These are phyloP conservation scores for Coelastrella sp. DNA, from an alignment of 139 green algal species.

Conservation along the genomic window DNA sequence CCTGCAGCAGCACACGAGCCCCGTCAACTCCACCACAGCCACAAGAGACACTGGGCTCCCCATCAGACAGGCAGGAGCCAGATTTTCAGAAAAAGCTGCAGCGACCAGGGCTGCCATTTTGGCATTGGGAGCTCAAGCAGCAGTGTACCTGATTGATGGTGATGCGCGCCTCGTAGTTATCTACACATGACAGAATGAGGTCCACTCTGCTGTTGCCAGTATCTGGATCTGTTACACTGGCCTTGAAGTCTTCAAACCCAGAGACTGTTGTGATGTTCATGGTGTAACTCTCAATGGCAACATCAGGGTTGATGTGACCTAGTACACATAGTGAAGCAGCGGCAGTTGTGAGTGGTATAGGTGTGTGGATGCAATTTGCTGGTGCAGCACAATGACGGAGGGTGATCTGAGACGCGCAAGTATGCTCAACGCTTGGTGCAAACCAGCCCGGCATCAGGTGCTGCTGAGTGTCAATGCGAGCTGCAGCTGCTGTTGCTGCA, in stretches of 20 bases:
- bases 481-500: neutral
- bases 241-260: constrained; percentile 90
- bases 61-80: too few relatives aligned
- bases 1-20: constrained; percentile 56
- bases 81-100: too few relatives aligned
- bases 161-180: constrained; percentile 99
- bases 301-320: constrained; percentile 95
- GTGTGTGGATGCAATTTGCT: too few relatives aligned
- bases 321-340: neutral
- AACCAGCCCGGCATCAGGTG: neutral
- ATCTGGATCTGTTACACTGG: constrained; percentile 55
- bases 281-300: constrained; percentile 88
- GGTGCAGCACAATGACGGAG: too few relatives aligned
- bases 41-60: too few relatives aligned
- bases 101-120: too few relatives aligned
- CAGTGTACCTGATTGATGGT: constrained; percentile 93
- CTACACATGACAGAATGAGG: constrained; percentile 95
- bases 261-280: constrained; percentile 98
- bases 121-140: neutral
- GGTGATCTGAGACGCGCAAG: too few relatives aligned
- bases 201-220: constrained; percentile 77
- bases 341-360: neutral
- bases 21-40: too few relatives aligned
- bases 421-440: too few relatives aligned
- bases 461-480: neutral